These are phyloP conservation scores for Ophiostoma sp. DNA, from an alignment of 2,329 filamentous ascomycete genomes.

Conservation along the genomic window DNA sequence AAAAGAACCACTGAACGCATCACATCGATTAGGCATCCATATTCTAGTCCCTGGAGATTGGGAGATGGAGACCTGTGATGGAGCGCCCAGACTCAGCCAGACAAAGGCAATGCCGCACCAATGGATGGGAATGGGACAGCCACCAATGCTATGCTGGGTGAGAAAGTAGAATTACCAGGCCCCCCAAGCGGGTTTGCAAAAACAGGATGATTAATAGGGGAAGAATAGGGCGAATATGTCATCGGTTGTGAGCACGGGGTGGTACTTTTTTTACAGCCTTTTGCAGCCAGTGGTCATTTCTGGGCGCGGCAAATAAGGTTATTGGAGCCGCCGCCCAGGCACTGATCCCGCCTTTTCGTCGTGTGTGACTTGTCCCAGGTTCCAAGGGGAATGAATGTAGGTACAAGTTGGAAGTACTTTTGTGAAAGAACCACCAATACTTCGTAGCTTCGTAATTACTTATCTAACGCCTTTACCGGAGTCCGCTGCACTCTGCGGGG, in stretches of 20 bases:
- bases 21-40: conserved; percentile 20
- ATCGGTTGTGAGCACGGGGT: not conserved
- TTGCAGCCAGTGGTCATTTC: not conserved
- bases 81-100: not conserved
- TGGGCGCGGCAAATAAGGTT: conserved; percentile 14
- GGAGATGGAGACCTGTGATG: not conserved
- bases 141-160: not conserved
- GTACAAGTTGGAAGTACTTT: not conserved
- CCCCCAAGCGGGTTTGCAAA: not conserved
- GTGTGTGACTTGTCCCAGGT: not conserved
- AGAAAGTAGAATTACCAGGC: conserved; percentile 9
- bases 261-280: not conserved
- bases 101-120: not conserved
- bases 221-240: not conserved
- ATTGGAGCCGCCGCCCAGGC: conserved; percentile 8
- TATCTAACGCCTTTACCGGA: not conserved
- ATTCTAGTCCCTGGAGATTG: not conserved
- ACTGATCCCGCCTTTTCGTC: not conserved
- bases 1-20: not conserved
- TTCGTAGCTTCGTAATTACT: conserved; percentile 1
- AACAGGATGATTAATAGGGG: conserved; percentile 5
- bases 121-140: not conserved
- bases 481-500: not conserved
- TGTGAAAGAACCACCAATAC: not conserved
- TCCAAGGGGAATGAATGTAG: not conserved